These are phyloP conservation scores for Mortierella sp. DNA, from an alignment of 371 early-diverging fungal genomes.

Conservation along the genomic window DNA sequence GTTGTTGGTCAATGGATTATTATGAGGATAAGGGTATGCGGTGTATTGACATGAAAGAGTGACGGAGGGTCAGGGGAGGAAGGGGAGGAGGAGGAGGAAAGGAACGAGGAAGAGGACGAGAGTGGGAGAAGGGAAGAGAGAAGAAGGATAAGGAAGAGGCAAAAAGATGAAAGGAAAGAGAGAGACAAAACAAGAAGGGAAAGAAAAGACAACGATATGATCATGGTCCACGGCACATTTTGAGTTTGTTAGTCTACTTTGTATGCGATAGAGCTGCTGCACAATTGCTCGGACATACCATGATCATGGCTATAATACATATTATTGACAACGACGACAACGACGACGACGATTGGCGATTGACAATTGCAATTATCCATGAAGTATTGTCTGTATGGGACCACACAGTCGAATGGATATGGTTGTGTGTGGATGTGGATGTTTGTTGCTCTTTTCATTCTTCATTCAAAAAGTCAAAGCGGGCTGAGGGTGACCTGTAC, in stretches of 20 bases:
- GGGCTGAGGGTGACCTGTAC: not conserved
- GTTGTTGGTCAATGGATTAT: not conserved
- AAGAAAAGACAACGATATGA: not conserved
- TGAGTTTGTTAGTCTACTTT: too few species aligned
- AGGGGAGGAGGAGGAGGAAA: not conserved
- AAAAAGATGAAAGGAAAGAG: not conserved
- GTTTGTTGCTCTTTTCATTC: not conserved
- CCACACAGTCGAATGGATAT: too few species aligned
- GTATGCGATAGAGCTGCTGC: too few species aligned
- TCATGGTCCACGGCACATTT: too few species aligned
- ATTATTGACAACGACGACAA: too few species aligned
- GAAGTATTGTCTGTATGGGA: too few species aligned
- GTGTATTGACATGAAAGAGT: not conserved
- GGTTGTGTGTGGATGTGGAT: not conserved
- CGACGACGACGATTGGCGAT: too few species aligned
- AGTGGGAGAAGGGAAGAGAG: not conserved
- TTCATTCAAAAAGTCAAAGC: too few species aligned
- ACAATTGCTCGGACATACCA: too few species aligned
- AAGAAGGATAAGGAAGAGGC: not conserved
- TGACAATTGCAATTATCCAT: too few species aligned
- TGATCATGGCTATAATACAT: too few species aligned
- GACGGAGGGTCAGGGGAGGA: not conserved
- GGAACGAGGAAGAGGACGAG: not conserved
- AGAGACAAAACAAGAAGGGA: not conserved
- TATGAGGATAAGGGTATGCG: not conserved